These are phyloP conservation scores for Medicago lupulina DNA, from an alignment of 306 rosid genomes.

Conservation along the genomic window DNA sequence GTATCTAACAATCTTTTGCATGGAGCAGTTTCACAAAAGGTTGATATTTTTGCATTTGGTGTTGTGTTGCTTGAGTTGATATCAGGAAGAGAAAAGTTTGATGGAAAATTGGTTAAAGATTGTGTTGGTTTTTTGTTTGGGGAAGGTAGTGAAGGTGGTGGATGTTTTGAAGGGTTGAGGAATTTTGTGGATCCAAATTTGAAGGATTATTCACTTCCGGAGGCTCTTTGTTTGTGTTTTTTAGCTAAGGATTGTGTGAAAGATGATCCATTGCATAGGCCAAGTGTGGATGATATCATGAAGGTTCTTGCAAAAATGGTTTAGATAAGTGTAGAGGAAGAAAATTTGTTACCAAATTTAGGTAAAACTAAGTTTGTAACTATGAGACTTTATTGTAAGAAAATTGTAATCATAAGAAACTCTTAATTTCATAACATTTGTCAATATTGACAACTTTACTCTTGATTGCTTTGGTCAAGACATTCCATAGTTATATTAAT, in stretches of 20 bases:
- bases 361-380: slow-evolving; percentile 4
- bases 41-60: slow-evolving; percentile 71
- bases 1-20: slow-evolving; percentile 26
- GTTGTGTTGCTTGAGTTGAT: slow-evolving; percentile 70
- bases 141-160: slow-evolving; percentile 52
- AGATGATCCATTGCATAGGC: slow-evolving; percentile 67
- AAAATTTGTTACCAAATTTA: slow-evolving; percentile 7
- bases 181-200: slow-evolving; percentile 66
- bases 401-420: background rate
- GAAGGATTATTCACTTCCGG: slow-evolving; percentile 65
- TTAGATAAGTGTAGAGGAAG: slow-evolving; percentile 27
- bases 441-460: background rate
- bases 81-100: slow-evolving; percentile 59
- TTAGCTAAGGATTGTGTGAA: slow-evolving; percentile 72
- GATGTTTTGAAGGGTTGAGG: slow-evolving; percentile 70
- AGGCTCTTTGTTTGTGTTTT: slow-evolving; percentile 63
- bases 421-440: background rate
- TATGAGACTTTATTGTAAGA: background rate
- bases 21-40: slow-evolving; percentile 58
- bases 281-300: slow-evolving; percentile 71
- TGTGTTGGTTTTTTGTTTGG: slow-evolving; percentile 62
- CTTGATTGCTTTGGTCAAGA: background rate
- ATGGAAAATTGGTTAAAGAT: slow-evolving; percentile 55
- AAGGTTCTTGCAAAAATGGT: slow-evolving; percentile 66
- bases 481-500: too few relatives aligned